Percentiles rank a stretch among this genome's conserved stretches.
Conservation (phyloP, 495 filamentous ascomycete species). For the Apodospora peruviana region DNA sequence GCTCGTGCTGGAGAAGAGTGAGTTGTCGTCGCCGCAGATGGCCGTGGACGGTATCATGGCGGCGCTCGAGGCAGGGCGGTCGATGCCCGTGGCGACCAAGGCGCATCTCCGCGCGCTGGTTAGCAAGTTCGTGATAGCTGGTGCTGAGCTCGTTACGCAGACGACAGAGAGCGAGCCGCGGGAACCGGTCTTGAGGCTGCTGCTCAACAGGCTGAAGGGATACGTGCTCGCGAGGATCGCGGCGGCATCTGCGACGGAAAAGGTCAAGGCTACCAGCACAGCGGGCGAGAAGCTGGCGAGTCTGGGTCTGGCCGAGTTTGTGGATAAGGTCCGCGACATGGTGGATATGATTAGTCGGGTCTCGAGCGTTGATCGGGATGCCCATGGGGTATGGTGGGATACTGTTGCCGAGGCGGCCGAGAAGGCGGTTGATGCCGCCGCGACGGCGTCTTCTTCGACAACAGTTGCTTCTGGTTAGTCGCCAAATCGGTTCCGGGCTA, state of each 20-base stretch:
- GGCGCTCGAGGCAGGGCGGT: slow-evolving; percentile 71
- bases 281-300: slow-evolving; percentile 78
- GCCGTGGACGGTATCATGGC: slow-evolving; percentile 62
- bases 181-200: slow-evolving; percentile 76
- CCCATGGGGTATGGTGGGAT: slow-evolving; percentile 80
- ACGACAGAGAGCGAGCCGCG: slow-evolving; percentile 44
- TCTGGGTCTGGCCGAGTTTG: slow-evolving; percentile 82
- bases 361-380: slow-evolving; percentile 70
- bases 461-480: too few species aligned
- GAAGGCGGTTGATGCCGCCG: too few species aligned
- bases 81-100: slow-evolving; percentile 66
- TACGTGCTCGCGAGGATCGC: slow-evolving; percentile 74
- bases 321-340: slow-evolving; percentile 73
- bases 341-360: slow-evolving; percentile 74
- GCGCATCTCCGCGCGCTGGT: slow-evolving; percentile 50
- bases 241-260: slow-evolving; percentile 71
- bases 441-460: too few species aligned
- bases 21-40: slow-evolving; percentile 43
- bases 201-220: slow-evolving; percentile 66
- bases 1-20: slow-evolving; percentile 38
- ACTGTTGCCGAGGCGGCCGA: slow-evolving; percentile 46
- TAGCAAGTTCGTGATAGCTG: slow-evolving; percentile 41
- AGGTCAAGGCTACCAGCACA: slow-evolving; percentile 71
- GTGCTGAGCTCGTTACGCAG: slow-evolving; percentile 27
- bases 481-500: too few species aligned